A percentile compares a stretch with the other conserved stretches of the same genome.
These are phyloP conservation scores for Aspergillus persii DNA, from an alignment of 2,329 filamentous ascomycete species.

Conservation along the genomic window DNA sequence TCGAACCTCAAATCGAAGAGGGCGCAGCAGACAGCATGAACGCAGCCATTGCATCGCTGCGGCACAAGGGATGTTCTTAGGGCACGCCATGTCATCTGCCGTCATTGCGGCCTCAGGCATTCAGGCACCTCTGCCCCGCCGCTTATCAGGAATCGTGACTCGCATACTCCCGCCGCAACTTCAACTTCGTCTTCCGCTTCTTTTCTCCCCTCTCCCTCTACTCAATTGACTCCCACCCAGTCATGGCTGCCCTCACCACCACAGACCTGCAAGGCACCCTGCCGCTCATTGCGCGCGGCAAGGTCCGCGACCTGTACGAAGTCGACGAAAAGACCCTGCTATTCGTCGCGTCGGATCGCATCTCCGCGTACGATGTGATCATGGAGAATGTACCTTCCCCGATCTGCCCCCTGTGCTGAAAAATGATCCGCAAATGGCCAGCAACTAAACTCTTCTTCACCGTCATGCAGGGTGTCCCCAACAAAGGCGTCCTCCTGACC, in stretches of 20 bases:
- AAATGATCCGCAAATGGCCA: too few species aligned
- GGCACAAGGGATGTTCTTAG: background rate
- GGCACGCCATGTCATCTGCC: background rate
- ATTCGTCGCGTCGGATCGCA: slow-evolving; percentile 83
- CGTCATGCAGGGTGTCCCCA: slow-evolving; percentile 58
- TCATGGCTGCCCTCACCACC: slow-evolving; percentile 41
- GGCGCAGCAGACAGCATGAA: too few species aligned
- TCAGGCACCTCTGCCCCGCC: background rate
- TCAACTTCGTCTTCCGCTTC: too few species aligned
- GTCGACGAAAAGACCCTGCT: slow-evolving; percentile 70
- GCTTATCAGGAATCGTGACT: background rate
- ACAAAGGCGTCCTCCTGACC: slow-evolving; percentile 66
- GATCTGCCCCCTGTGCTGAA: too few species aligned
- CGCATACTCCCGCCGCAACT: background rate
- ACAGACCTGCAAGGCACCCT: slow-evolving; percentile 46
- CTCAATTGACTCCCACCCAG: background rate
- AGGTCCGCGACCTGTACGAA: slow-evolving; percentile 79
- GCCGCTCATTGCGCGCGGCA: slow-evolving; percentile 59
- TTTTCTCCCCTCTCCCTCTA: background rate
- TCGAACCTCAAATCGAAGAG: too few species aligned
- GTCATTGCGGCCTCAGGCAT: background rate
- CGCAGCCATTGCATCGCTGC: too few species aligned
- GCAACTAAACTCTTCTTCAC: background rate
- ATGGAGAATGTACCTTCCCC: slow-evolving; percentile 67
- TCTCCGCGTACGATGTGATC: slow-evolving; percentile 93